Percentiles rank a stretch among this genome's conserved stretches.
These are phyloP conservation scores for Sclerospora graminicola DNA, from an alignment of 352 stramenopile species.

Conservation along the genomic window DNA sequence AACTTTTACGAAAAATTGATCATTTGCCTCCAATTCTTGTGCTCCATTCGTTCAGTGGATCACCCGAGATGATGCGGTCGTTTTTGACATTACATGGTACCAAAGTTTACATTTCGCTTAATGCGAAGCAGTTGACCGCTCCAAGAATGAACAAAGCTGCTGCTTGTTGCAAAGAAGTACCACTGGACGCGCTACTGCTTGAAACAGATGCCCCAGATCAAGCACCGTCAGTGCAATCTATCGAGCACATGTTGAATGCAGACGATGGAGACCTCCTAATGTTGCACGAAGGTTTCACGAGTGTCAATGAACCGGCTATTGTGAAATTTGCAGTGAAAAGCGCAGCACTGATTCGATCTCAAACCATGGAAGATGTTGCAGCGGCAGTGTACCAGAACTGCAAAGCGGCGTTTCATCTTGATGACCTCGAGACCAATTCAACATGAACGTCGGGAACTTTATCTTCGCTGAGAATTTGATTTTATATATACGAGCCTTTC, in stretches of 20 bases:
- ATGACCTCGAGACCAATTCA: constrained; percentile 1
- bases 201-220: constrained; percentile 75
- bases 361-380: constrained; percentile 26
- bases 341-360: constrained; percentile 29
- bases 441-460: neutral
- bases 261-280: constrained; percentile 5
- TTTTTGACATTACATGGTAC: constrained; percentile 34
- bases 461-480: too few species aligned
- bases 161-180: constrained; percentile 28
- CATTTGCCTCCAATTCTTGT: constrained; percentile 41
- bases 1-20: constrained; percentile 26
- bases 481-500: too few species aligned
- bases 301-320: constrained; percentile 42
- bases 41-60: constrained; percentile 58
- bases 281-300: constrained; percentile 7
- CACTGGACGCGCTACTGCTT: constrained; percentile 39
- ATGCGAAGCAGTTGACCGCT: constrained; percentile 51
- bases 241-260: constrained; percentile 8
- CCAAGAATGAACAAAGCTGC: constrained; percentile 26
- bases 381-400: constrained; percentile 28
- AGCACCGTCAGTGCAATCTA: constrained; percentile 16
- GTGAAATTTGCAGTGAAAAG: constrained; percentile 36
- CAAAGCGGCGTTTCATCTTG: constrained; percentile 26
- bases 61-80: constrained; percentile 38
- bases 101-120: constrained; percentile 66